Evolutionary conservation across 2,329 filamentous ascomycete species (phyloP).

Genomic region (Ceratocystis cacaofunesta): DNA sequence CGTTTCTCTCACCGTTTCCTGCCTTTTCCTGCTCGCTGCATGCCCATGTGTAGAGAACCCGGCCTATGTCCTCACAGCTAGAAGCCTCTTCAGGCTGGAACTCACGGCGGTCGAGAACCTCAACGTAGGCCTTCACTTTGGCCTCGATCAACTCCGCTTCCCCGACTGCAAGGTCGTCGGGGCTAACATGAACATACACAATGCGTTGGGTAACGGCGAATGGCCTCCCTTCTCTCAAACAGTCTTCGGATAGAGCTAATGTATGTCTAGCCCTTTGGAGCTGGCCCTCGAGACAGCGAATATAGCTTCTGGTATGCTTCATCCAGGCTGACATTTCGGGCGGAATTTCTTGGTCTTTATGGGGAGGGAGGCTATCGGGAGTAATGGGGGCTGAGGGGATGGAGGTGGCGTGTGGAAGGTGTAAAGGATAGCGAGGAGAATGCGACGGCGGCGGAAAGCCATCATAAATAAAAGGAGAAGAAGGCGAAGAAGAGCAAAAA

Average conservation of each 20-base stretch:
- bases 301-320: background rate
- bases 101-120: background rate
- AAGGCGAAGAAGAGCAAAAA: background rate
- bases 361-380: background rate
- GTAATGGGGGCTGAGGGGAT: no score
- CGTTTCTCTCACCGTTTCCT: background rate
- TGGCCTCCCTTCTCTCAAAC: no score
- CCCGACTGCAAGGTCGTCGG: background rate
- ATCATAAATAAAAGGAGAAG: background rate
- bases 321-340: background rate
- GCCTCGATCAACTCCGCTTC: background rate
- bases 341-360: background rate
- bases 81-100: background rate
- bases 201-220: background rate
- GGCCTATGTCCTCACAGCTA: background rate
- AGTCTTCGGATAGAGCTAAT: no score
- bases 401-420: no score
- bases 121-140: background rate
- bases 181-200: background rate
- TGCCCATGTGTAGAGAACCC: background rate
- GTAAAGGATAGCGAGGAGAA: no score
- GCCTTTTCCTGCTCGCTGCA: background rate
- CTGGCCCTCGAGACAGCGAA: background rate
- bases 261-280: background rate
- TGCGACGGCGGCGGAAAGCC: no score